Evolutionary conservation across 2,329 filamentous ascomycete species (phyloP).

Genomic region (Fusarium virguliforme): DNA sequence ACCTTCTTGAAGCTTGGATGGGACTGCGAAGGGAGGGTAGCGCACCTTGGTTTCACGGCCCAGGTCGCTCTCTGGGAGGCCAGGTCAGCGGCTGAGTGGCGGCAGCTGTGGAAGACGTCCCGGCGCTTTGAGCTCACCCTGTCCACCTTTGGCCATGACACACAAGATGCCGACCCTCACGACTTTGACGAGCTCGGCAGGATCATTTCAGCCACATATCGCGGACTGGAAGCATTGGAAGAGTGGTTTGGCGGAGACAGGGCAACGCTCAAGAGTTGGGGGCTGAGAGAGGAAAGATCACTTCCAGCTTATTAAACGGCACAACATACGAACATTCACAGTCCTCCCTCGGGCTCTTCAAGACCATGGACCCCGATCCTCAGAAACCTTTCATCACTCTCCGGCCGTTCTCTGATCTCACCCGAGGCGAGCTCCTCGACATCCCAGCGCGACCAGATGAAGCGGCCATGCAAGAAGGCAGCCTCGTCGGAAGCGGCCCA

Average conservation of each 20-base stretch:
- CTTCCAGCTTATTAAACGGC: neutral
- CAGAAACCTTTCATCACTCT: slow-evolving; percentile 12
- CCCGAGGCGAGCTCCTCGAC: slow-evolving; percentile 12
- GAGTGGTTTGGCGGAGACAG: slow-evolving; percentile 20
- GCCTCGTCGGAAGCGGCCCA: slow-evolving; percentile 16
- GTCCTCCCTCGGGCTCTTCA: neutral
- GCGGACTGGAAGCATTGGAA: slow-evolving; percentile 23
- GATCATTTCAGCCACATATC: slow-evolving; percentile 3
- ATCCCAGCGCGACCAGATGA: slow-evolving; percentile 19
- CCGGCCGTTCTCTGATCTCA: slow-evolving; percentile 1
- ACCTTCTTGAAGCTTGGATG: slow-evolving; percentile 19
- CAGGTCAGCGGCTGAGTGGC: slow-evolving; percentile 22
- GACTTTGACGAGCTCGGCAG: slow-evolving; percentile 22
- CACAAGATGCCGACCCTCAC: neutral
- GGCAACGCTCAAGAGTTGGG: slow-evolving; percentile 17
- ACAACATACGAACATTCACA: neutral
- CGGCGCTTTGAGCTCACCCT: slow-evolving; percentile 15
- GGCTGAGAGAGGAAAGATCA: neutral
- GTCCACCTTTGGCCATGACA: slow-evolving; percentile 12
- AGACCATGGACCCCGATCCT: slow-evolving; percentile 15
- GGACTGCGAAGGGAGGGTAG: slow-evolving; percentile 10
- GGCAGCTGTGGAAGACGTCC: neutral
- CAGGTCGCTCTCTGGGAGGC: slow-evolving; percentile 22
- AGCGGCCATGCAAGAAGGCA: slow-evolving; percentile 10
- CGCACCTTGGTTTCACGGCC: slow-evolving; percentile 24